Percentiles rank a stretch among this genome's conserved stretches.
These are phyloP conservation scores for Neonectria hederae DNA, from an alignment of 2,329 filamentous ascomycete genomes.

Conservation along the genomic window DNA sequence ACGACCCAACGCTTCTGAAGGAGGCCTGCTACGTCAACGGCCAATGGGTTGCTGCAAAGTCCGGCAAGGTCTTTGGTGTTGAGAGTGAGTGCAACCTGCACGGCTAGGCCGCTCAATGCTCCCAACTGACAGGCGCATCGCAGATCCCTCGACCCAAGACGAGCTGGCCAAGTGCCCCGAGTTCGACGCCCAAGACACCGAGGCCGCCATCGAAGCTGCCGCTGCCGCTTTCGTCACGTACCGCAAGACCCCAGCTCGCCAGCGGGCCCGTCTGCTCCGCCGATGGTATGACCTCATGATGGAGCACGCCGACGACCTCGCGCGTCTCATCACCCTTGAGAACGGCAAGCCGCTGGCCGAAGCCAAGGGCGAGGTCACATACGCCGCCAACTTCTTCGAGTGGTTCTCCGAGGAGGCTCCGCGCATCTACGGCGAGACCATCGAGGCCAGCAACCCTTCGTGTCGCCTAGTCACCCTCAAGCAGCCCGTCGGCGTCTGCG, in stretches of 20 bases:
- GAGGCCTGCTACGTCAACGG: conserved; percentile 78
- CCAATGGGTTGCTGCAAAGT: conserved; percentile 77
- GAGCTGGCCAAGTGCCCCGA: conserved; percentile 77
- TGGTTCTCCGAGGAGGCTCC: conserved; percentile 74
- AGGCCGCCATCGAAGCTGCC: conserved; percentile 75
- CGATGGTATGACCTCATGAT: conserved; percentile 75
- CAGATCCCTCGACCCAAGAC: conserved; percentile 76
- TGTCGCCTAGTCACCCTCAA: conserved; percentile 58
- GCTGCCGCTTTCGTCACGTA: conserved; percentile 66
- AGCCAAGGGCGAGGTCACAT: conserved; percentile 65
- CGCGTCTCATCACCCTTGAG: conserved; percentile 74
- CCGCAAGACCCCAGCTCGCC: conserved; percentile 66
- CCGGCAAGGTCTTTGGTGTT: conserved; percentile 78
- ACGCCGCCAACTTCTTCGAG: conserved; percentile 69
- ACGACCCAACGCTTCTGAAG: conserved; percentile 74
- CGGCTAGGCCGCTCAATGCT: no score
- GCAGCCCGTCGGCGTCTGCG: conserved; percentile 49
- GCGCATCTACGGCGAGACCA: conserved; percentile 54
- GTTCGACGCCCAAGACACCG: conserved; percentile 73
- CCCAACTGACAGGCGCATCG: conserved; percentile 19
- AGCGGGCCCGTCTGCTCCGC: conserved; percentile 67
- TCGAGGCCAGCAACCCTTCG: conserved; percentile 66
- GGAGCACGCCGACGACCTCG: conserved; percentile 72
- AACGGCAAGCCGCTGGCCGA: conserved; percentile 76
- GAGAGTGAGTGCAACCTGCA: conserved; percentile 56